These are phyloP conservation scores for Triticum aestivum DNA, from an alignment of 176 grass and related monocot genomes.

Conservation along the genomic window DNA sequence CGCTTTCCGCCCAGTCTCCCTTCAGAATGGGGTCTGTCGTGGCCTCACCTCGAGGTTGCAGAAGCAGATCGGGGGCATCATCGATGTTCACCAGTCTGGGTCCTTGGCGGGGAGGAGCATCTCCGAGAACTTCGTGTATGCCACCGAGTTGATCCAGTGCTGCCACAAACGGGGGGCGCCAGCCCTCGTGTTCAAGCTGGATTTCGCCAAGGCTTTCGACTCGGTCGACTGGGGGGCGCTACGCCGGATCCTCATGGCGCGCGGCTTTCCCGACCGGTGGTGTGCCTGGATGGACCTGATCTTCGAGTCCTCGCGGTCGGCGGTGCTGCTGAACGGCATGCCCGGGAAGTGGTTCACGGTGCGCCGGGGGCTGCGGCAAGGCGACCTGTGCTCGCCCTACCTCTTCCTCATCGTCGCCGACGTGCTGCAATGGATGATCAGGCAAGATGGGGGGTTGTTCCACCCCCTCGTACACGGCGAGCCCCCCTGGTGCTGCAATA, in stretches of 20 bases:
- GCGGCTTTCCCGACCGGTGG: neutral
- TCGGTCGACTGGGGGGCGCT: neutral
- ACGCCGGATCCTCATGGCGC: fast-evolving
- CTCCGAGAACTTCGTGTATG: too few species aligned
- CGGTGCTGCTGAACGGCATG: too few species aligned
- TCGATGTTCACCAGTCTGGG: too few species aligned
- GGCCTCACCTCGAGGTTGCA: too few species aligned
- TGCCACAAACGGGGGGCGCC: too few species aligned
- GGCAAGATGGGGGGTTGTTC: fast-evolving
- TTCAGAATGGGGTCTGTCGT: too few species aligned
- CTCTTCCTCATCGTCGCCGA: neutral
- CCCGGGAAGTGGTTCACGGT: neutral
- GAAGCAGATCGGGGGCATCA: too few species aligned
- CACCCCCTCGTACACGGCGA: fast-evolving
- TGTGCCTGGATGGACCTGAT: too few species aligned
- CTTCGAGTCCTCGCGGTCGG: too few species aligned
- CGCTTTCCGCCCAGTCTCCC: too few species aligned
- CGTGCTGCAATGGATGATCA: neutral
- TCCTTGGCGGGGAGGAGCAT: too few species aligned
- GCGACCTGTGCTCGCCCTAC: neutral
- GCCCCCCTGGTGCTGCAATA: neutral
- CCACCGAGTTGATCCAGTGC: too few species aligned
- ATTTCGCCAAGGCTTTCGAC: neutral
- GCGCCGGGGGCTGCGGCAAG: neutral
- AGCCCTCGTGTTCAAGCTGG: neutral